Evolutionary conservation across 2,329 filamentous ascomycete species (phyloP), one percentile per base, ranked within the genome.

Genomic region (Xylaria sp.): DNA sequence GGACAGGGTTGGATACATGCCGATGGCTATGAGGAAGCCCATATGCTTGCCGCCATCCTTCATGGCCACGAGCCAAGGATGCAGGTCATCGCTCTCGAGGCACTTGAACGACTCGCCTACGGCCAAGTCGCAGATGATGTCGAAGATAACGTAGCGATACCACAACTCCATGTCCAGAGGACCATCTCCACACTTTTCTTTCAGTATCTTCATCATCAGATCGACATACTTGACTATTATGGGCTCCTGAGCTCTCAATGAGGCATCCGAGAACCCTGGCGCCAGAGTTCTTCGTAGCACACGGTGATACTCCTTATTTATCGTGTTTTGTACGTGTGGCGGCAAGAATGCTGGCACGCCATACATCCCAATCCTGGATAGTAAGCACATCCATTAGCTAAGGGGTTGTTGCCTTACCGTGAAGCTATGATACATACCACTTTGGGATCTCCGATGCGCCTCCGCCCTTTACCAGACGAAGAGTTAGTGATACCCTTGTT

Each of bases 211-310:
- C 18, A 68, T 52, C 38, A 71, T 46, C 42, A 66, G 41, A 38
- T 70, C 59, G n/a, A 71, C 59, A 39, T 72, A 69, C 29, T 57
- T 55, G 18, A 45, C 47, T 29, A 73, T 66, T 34, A 71, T 59
- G 9, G 62, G 63, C 53, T 72, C 68, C 57, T 73, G 70, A 43
- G 66, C 69, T 19, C 66, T 60, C 66, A 73, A 64, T 50, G 69
- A 56, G 44, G 64, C 50, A 44, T 70, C 62, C 43, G 61, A 61
- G 56, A 72, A 73, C 13, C 66, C 71, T 38, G 69, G 68, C 1
- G 67, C 63, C 46, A 73, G 60, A 2, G 63, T 61, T 29, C 63
- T 45, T 16, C 69, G 51, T 41, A 69, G 50, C 18, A 60, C 47
- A 7, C 50, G 57, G 46, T 56, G 53, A 24, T 70, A 65, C 37